Evolutionary conservation across 2,329 filamentous ascomycete species (phyloP).

Genomic region (Emericellopsis cladophorae): DNA sequence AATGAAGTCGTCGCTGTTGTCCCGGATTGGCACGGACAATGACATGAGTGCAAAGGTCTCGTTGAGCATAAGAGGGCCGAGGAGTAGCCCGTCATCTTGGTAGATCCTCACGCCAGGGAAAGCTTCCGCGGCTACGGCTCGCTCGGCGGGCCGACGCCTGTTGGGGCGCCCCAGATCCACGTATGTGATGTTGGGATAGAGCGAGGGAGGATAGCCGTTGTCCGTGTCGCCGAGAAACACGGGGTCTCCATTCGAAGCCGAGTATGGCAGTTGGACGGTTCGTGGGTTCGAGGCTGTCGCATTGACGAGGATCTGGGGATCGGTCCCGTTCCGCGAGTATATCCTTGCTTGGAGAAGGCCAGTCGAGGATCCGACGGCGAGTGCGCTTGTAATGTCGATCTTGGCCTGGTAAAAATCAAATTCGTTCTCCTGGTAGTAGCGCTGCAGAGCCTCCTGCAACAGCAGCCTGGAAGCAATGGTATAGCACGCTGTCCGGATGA

Average conservation of each 20-base stretch:
- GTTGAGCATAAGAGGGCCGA: conserved; percentile 67
- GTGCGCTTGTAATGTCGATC: conserved; percentile 58
- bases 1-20: conserved; percentile 46
- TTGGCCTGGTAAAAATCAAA: conserved; percentile 48
- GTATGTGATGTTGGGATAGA: conserved; percentile 75
- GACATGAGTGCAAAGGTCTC: conserved; percentile 64
- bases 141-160: conserved; percentile 23
- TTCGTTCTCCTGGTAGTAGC: conserved; percentile 33
- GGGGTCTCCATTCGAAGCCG: conserved; percentile 39
- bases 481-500: conserved; percentile 63
- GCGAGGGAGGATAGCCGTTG: conserved; percentile 54
- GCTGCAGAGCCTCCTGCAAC: conserved; percentile 37
- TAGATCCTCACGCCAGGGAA: conserved; percentile 38
- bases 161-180: conserved; percentile 27
- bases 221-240: conserved; percentile 48
- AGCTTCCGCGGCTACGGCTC: conserved; percentile 30
- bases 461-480: conserved; percentile 58
- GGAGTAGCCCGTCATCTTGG: conserved; percentile 46
- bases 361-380: conserved; percentile 44
- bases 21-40: conserved; percentile 66
- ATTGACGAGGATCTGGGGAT: conserved; percentile 46
- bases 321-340: conserved; percentile 55
- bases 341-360: conserved; percentile 60
- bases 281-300: conserved; percentile 39
- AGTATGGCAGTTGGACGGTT: conserved; percentile 50